Evolutionary conservation across 768 basidiomycete species (phyloP), one percentile per base, ranked within the genome.

Genomic region (Kwoniella heveanensis): DNA sequence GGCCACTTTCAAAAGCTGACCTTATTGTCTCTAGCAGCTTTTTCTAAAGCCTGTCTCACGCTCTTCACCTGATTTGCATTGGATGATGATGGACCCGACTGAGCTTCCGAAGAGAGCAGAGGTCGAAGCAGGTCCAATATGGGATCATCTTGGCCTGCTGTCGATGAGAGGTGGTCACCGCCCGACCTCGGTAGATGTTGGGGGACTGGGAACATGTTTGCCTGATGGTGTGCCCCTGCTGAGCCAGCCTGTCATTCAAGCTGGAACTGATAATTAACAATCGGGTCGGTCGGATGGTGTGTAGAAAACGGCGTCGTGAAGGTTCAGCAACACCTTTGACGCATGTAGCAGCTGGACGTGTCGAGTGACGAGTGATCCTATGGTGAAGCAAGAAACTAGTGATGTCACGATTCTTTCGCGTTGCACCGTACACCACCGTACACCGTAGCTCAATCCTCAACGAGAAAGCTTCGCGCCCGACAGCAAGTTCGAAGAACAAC

Each of bases 21-120:
- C 83, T 90, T 90, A 12, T 89, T 90, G 36, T 82, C 81, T 24
- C 81, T 80, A 64, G 93, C 89, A 13, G 87, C 86, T 50, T 85
- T 83, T 68, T 93, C 87, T 27, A 95, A 83, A 74, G 90, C 88
- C 0, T 81, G 75, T 39, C 73, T n/a, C 5, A 74, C 69, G 7
- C 24, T 49, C 22, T 25, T 60, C 9, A 71, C 69, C 36, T 70
- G 59, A 9, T 37, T 12, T 24, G 58, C 68, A 10, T 70, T 60
- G 55, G 60, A 65, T 57, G 62, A 66, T 13, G 67, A 63, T 5
- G 63, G 57, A 9, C 66, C 64, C 9, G 56, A 56, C 8, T 65
- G 32, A 44, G 21, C 26, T 25, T 44, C 48, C 1, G 63, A 49
- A 1, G 54, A 36, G 12, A 72, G 26, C 24, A 77, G 49, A 2